phyloP scores from a whole-genome alignment of 2,329 filamentous ascomycete genomes.

The Didymella arachidicola region DNA sequence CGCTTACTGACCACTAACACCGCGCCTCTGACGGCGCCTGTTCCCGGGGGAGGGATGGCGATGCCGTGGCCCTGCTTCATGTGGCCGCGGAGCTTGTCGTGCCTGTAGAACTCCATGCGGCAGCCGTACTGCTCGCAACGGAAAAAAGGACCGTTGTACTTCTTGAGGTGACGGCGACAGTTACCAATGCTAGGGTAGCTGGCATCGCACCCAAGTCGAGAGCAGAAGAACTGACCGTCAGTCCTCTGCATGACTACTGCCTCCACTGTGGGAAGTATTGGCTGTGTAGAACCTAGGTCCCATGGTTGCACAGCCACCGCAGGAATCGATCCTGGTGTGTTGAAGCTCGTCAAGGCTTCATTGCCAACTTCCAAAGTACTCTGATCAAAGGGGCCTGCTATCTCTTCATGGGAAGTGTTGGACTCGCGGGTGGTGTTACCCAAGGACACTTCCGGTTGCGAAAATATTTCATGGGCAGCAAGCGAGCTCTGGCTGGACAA shows the following conservation, averaged over 20 bases:
- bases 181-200: slow-evolving; percentile 11
- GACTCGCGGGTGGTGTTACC: neutral
- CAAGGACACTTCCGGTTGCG: neutral
- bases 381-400: neutral
- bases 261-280: too few species aligned
- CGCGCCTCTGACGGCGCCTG: neutral
- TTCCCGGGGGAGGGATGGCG: neutral
- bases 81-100: slow-evolving; percentile 30
- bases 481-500: neutral
- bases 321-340: neutral
- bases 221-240: slow-evolving; percentile 1
- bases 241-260: neutral
- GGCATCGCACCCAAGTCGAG: neutral
- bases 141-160: slow-evolving; percentile 11
- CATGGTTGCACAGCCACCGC: neutral
- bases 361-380: neutral
- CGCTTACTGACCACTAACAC: neutral
- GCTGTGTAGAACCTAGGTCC: neutral
- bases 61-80: slow-evolving; percentile 12
- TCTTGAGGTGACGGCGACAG: slow-evolving; percentile 30
- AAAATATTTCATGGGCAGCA: neutral
- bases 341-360: neutral
- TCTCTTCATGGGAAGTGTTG: neutral
- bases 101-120: slow-evolving; percentile 24
- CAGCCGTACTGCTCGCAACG: slow-evolving; percentile 21